Percentiles rank a stretch among this genome's conserved stretches.
Evolutionary conservation across 768 basidiomycete species (phyloP).

Genomic region (Trichaptum fuscoviolaceum): DNA sequence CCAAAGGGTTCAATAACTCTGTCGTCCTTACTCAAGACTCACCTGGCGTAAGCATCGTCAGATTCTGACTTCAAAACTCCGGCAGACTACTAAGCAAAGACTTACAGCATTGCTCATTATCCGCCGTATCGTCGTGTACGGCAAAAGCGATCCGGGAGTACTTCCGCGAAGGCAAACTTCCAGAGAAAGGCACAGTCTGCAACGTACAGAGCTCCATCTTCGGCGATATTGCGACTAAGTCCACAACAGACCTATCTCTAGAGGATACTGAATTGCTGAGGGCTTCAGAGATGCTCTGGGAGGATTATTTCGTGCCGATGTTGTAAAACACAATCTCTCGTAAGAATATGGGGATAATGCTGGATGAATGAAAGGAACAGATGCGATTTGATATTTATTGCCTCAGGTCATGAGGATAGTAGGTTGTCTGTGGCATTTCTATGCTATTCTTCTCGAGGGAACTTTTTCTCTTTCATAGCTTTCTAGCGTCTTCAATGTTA

Average conservation of each 20-base stretch:
- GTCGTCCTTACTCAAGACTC: constrained; percentile 17
- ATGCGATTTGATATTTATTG: too few species aligned
- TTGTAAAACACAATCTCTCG: not conserved
- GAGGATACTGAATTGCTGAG: not conserved
- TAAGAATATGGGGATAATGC: too few species aligned
- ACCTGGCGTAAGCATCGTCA: constrained; percentile 9
- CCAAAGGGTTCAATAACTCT: constrained; percentile 11
- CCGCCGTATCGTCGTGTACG: constrained; percentile 17
- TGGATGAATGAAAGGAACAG: too few species aligned
- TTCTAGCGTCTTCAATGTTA: too few species aligned
- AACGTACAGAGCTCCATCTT: constrained; percentile 14
- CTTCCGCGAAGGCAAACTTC: constrained; percentile 22
- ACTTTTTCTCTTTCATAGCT: too few species aligned
- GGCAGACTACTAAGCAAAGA: not conserved
- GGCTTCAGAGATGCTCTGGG: not conserved
- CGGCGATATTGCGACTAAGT: constrained; percentile 2
- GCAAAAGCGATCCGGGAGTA: constrained; percentile 19
- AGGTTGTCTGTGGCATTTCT: too few species aligned
- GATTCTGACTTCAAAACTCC: not conserved
- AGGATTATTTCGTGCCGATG: not conserved
- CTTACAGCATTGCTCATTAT: constrained; percentile 15
- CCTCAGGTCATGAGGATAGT: too few species aligned
- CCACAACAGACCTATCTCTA: not conserved
- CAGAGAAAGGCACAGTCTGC: constrained; percentile 20
- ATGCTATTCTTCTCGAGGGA: too few species aligned